Evolutionary conservation across 1,139 yeast species (phyloP), one percentile per base, ranked within the genome.

Genomic region (Debaryomyces sp.): DNA sequence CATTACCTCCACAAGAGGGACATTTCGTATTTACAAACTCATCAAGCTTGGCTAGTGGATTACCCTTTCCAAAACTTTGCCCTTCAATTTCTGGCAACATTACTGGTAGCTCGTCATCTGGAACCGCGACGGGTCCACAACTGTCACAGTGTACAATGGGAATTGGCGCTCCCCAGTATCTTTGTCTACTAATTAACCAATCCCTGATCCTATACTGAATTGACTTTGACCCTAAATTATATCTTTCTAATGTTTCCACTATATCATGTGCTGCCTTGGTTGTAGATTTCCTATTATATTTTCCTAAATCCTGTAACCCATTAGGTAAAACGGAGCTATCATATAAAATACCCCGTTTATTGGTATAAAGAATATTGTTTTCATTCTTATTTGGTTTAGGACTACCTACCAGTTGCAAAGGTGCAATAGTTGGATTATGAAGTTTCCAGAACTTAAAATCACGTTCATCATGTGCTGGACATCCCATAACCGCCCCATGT

Each of bases 111-210:
- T 92, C 84, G 5, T 80, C 70, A 41, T 88, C 96, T 0, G 97
- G 97, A 15, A 92, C 97, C 0, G 97, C 87, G 1, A 90, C 96
- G 0, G 85, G 71, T 1, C 99, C 99, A 75, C 99, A 94, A 5
- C 67, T 57, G 7, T 78, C 78, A 70, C 99, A 94, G 59, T 94
- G 96, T 22, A 94, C 74, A 33, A 94, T 89, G 2, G 99, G 99
- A 49, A 94, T 94, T 3, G 99, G 99, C 0, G 98, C 96, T 26
- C 99, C 99, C 99, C 99, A 94, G 64, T 88, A 94, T 51, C 99
- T 73, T 68, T 94, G 99, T 59, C 99, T 81, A 61, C 96, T 86
- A 39, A 94, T 87, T 33, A 94, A 77, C 99, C 99, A 94, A 63
- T 94, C 99, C 56, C 97, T 77, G 30, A 94, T 71, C 57, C 84